phyloP scores from a whole-genome alignment of 1,284 basidiomycete species.

The Ustilago trichophora region DNA sequence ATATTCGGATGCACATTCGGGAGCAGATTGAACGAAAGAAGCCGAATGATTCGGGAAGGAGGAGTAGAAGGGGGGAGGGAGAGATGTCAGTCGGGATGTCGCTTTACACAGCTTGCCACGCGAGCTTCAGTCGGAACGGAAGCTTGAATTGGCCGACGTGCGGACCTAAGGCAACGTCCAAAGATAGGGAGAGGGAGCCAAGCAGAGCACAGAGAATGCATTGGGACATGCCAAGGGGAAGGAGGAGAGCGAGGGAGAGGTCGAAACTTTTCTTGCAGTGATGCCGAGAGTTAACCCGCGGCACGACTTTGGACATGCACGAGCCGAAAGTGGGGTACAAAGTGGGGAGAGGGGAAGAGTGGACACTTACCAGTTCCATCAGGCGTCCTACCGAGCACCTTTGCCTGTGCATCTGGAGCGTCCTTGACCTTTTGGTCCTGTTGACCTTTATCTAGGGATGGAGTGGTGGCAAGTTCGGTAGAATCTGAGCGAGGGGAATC shows the following conservation, averaged over 20 bases:
- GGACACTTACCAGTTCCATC: slow-evolving; percentile 42
- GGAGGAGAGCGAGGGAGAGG: not conserved
- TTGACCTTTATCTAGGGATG: slow-evolving; percentile 1
- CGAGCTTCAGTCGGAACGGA: slow-evolving; percentile 3
- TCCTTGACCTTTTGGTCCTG: not conserved
- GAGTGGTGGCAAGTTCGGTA: slow-evolving; percentile 9
- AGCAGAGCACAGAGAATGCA: not conserved
- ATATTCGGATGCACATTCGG: slow-evolving; percentile 2
- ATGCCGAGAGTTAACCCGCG: slow-evolving; percentile 35
- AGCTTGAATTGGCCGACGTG: not conserved
- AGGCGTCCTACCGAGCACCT: slow-evolving; percentile 42
- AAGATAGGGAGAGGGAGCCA: too few relatives aligned
- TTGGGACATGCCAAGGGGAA: not conserved
- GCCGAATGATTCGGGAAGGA: slow-evolving; percentile 5
- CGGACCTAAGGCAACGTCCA: too few relatives aligned
- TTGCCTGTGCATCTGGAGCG: slow-evolving; percentile 10
- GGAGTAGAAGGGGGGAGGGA: too few relatives aligned
- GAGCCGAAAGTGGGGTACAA: slow-evolving; percentile 15
- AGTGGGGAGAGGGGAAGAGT: not conserved
- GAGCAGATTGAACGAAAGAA: not conserved
- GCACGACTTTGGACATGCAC: slow-evolving; percentile 18
- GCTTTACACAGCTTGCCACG: not conserved
- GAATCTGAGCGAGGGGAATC: slow-evolving; percentile 21
- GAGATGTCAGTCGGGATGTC: slow-evolving; percentile 17
- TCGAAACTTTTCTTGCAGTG: not conserved